Evolutionary conservation across 306 rosid species (phyloP).

Genomic region (Cucurbita pepo): DNA sequence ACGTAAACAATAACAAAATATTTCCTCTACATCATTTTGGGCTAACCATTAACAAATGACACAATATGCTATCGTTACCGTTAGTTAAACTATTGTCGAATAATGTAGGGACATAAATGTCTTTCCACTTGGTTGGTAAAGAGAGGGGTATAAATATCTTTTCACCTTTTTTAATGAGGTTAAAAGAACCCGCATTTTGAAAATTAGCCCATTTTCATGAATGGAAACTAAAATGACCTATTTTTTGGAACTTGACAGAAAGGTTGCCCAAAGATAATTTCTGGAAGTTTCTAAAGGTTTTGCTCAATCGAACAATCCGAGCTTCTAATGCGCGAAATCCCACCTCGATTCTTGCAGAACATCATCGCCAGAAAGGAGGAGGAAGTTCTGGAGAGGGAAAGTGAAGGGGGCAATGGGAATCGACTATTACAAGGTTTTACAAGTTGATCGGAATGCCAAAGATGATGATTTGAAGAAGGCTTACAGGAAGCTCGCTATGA

Average conservation of each 20-base stretch:
- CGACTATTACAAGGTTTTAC: slow-evolving; percentile 51
- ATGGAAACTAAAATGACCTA: not conserved
- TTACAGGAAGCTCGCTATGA: slow-evolving; percentile 61
- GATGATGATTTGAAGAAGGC: slow-evolving; percentile 63
- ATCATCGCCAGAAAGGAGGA: not conserved
- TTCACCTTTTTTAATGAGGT: no score
- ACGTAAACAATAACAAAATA: no score
- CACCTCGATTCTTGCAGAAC: not conserved
- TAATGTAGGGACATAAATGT: no score
- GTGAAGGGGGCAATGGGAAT: slow-evolving; percentile 25
- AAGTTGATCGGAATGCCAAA: slow-evolving; percentile 45
- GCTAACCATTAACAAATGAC: no score
- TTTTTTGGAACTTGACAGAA: not conserved
- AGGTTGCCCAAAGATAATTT: not conserved
- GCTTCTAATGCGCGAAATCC: not conserved
- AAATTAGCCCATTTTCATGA: no score
- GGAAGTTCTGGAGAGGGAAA: not conserved
- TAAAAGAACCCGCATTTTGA: no score
- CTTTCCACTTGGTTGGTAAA: no score
- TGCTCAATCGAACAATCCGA: not conserved
- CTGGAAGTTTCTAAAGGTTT: not conserved
- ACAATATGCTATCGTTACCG: no score
- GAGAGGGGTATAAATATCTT: no score
- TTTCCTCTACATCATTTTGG: no score
- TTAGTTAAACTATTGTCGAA: no score